Evolutionary conservation across 2,329 filamentous ascomycete species (phyloP).

Genomic region (Pseudopithomyces chartarum): DNA sequence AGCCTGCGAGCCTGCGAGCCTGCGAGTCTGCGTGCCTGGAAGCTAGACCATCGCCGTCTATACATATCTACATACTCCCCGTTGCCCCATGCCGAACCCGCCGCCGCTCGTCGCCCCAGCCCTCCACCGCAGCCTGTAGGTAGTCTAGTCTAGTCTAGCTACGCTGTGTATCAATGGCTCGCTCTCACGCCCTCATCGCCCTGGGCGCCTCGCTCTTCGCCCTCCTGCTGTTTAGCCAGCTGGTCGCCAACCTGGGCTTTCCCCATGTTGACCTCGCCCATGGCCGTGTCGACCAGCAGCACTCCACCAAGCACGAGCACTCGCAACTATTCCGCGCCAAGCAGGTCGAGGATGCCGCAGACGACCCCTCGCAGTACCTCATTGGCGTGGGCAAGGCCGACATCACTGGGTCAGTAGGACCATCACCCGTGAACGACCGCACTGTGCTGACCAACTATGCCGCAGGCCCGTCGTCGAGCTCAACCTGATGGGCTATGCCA

Average conservation of each 20-base stretch:
- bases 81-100: constrained; percentile 19
- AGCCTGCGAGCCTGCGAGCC: background rate
- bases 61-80: constrained; percentile 1
- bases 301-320: constrained; percentile 27
- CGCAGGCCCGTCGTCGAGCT: constrained; percentile 81
- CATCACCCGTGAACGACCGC: background rate
- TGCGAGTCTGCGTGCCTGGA: too few relatives aligned
- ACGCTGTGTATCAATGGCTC: constrained; percentile 45
- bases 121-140: constrained; percentile 21
- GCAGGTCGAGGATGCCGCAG: constrained; percentile 30
- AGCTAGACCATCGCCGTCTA: too few relatives aligned
- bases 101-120: background rate
- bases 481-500: constrained; percentile 90
- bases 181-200: constrained; percentile 45
- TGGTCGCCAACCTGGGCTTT: constrained; percentile 41
- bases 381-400: constrained; percentile 74
- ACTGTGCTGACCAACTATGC: constrained; percentile 18
- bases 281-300: constrained; percentile 28
- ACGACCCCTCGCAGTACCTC: constrained; percentile 59
- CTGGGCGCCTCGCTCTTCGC: constrained; percentile 41
- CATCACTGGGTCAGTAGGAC: constrained; percentile 65
- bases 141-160: too few relatives aligned
- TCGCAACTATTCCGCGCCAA: constrained; percentile 32
- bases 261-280: constrained; percentile 46
- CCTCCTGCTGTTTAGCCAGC: constrained; percentile 40